These are phyloP conservation scores for Suhomyces chickasaworum DNA, from an alignment of 1,139 yeast species.

Conservation along the genomic window DNA sequence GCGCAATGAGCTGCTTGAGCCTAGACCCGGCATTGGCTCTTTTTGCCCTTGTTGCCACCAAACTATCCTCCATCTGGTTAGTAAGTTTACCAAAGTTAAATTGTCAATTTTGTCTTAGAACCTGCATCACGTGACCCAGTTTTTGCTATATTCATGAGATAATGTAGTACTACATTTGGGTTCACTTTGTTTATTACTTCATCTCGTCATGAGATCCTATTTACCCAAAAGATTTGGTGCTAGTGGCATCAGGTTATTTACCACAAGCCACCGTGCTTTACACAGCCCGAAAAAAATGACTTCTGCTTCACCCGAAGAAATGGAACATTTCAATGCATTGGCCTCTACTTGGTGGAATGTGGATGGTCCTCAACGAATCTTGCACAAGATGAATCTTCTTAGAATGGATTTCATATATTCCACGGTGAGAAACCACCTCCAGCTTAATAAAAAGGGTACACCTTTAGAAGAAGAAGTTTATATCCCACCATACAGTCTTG, in stretches of 20 bases:
- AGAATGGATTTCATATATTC: constrained; percentile 83
- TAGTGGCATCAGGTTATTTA: neutral
- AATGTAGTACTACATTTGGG: neutral
- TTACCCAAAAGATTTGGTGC: neutral
- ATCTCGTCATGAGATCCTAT: neutral
- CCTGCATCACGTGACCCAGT: neutral
- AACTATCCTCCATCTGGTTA: constrained; percentile 36
- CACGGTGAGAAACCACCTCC: constrained; percentile 52
- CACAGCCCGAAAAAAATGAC: constrained; percentile 25
- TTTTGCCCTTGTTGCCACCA: constrained; percentile 71
- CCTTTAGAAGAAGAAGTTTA: constrained; percentile 54
- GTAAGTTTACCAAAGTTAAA: too few species aligned
- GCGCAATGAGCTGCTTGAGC: constrained; percentile 68
- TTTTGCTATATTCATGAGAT: neutral
- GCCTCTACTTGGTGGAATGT: constrained; percentile 98
- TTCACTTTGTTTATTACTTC: neutral
- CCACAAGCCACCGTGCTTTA: neutral
- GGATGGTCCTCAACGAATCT: constrained; percentile 85
- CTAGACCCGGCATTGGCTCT: constrained; percentile 92
- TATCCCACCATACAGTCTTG: constrained; percentile 76
- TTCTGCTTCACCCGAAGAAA: constrained; percentile 51
- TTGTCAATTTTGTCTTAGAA: neutral
- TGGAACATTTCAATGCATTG: constrained; percentile 76
- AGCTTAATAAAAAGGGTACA: constrained; percentile 41
- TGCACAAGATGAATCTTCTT: constrained; percentile 90